Evolutionary conservation across 2,329 filamentous ascomycete genomes (phyloP).

Genomic region (Botrytis pseudocinerea): DNA sequence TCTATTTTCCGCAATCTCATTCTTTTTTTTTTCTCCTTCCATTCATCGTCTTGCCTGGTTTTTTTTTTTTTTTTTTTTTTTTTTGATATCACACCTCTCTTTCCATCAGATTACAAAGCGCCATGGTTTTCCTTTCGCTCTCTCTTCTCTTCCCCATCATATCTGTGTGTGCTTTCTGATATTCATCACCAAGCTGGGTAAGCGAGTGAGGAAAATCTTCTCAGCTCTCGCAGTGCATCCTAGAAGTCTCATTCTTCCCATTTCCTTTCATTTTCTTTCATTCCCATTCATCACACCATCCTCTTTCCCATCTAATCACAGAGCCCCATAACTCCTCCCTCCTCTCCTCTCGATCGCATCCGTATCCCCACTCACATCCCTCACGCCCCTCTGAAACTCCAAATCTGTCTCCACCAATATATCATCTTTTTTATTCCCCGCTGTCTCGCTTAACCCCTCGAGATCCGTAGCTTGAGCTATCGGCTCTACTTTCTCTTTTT

Average conservation of each 20-base stretch:
- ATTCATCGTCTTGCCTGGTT: neutral
- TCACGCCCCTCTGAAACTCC: constrained; percentile 9
- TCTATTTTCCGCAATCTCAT: neutral
- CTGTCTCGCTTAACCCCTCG: neutral
- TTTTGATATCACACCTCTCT: too few species aligned
- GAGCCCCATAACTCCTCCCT: neutral
- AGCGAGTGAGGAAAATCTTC: too few species aligned
- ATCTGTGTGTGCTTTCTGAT: accelerated
- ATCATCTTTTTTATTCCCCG: neutral
- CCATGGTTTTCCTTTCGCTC: too few species aligned
- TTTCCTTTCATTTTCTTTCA: too few species aligned
- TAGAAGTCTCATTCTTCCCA: accelerated
- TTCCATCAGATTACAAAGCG: too few species aligned
- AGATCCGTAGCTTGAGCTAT: neutral
- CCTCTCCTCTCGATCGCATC: neutral
- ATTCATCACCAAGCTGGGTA: accelerated
- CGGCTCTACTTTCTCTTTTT: neutral
- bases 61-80: too few species aligned
- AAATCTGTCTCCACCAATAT: neutral
- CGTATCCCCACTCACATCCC: neutral
- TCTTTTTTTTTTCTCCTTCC: accelerated
- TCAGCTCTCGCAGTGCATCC: neutral
- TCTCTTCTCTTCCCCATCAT: neutral
- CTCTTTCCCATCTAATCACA: neutral
- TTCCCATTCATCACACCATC: neutral